Conservation (phyloP, 768 basidiomycete genomes). For the Rhodotorula toruloides region DNA sequence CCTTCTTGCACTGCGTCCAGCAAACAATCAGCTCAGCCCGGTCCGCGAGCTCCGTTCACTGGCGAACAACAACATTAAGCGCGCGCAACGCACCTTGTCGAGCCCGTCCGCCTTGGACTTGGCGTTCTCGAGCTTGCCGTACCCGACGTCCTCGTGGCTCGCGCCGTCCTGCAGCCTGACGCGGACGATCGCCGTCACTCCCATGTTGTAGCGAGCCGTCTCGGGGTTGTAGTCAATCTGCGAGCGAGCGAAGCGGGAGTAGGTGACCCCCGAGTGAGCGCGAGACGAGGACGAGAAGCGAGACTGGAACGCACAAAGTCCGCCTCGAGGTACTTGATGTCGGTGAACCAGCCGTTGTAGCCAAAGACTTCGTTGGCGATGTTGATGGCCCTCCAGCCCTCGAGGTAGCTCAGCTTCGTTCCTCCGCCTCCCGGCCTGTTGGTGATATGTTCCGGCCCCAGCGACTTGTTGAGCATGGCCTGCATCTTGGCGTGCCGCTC, state of each 20-base stretch:
- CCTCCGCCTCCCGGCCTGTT: conserved; percentile 76
- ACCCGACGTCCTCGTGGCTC: conserved; percentile 90
- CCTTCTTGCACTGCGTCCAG: conserved; percentile 82
- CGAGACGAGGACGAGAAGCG: background rate
- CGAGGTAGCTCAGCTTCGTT: conserved; percentile 81
- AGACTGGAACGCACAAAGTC: conserved; percentile 42
- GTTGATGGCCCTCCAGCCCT: conserved; percentile 97
- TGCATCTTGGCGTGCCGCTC: conserved; percentile 63
- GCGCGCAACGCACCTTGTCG: conserved; percentile 66
- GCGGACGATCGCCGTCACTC: conserved; percentile 76
- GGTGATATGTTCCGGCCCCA: conserved; percentile 91
- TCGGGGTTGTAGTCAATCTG: conserved; percentile 72
- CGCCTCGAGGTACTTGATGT: conserved; percentile 45
- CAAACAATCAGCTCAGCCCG: background rate
- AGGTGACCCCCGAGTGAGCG: background rate
- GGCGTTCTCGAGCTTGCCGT: conserved; percentile 76
- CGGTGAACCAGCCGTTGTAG: conserved; percentile 60
- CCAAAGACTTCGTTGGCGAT: conserved; percentile 98
- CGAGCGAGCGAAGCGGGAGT: background rate
- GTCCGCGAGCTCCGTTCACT: background rate
- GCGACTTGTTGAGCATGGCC: conserved; percentile 72
- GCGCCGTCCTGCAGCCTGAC: conserved; percentile 83
- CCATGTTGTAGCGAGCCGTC: conserved; percentile 60
- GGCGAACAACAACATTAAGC: background rate
- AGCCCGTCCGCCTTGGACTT: conserved; percentile 78